A percentile compares a stretch with the other conserved stretches of the same genome.
Conservation (phyloP, 257 asterid species). For the Henckelia pumila region DNA sequence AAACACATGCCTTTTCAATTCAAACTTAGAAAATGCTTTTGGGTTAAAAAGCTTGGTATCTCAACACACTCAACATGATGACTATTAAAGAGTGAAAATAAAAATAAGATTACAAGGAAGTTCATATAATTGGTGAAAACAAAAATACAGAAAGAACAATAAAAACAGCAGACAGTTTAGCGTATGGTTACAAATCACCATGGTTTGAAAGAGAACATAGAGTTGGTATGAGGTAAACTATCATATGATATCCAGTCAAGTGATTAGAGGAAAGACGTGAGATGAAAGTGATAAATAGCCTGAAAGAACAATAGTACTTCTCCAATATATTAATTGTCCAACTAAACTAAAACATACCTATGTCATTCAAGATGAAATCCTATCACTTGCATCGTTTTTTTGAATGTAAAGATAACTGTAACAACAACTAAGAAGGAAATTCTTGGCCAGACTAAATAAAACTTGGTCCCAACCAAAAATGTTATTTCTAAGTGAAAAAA, state of each 20-base stretch:
- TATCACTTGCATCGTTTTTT: constrained; percentile 1
- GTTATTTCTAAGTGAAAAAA: not conserved
- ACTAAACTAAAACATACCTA: not conserved
- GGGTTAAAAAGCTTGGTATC: not conserved
- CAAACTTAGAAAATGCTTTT: too few relatives aligned
- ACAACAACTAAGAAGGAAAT: not conserved
- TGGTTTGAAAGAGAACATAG: not conserved
- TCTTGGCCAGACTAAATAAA: not conserved
- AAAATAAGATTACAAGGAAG: not conserved
- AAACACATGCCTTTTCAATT: not conserved
- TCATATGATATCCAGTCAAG: not conserved
- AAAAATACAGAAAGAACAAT: not conserved
- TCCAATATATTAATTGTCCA: not conserved
- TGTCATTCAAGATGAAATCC: not conserved
- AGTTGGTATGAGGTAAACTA: not conserved
- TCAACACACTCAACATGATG: not conserved
- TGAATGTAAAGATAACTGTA: not conserved
- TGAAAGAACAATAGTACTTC: not conserved
- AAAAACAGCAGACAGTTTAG: not conserved
- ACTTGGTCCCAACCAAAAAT: not conserved
- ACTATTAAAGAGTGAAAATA: not conserved
- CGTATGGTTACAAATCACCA: not conserved
- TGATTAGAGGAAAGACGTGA: not conserved
- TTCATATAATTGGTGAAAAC: not conserved
- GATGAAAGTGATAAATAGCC: constrained; percentile 10